Base-by-base conservation (phyloP, 495 filamentous ascomycete genomes). In the Penicillium paxilli region DNA sequence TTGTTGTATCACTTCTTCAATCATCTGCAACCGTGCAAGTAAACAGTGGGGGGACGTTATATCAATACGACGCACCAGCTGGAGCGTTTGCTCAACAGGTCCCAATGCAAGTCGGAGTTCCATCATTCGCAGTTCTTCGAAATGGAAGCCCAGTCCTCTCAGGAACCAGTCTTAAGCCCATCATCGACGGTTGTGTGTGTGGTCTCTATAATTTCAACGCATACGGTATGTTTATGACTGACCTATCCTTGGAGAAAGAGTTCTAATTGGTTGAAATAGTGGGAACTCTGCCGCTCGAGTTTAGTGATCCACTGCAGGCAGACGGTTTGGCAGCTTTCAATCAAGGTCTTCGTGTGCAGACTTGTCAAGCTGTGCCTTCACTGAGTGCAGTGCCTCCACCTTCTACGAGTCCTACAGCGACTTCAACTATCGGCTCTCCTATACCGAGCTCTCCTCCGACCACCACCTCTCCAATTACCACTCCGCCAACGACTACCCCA, bases 201-300 rank as follows among this genome's bases (percentile, higher is more conserved):
- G 63, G 60, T 10, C 25, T 66, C 11, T 85, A 83, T 61, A 86
- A 85, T 56, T 84, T 76, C 67, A 86, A 86, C 53, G 77, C 80
- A 16, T 86, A 79, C 53, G 76, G 67, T 59, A 61, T 52, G 65
- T 46, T 32, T 0, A 25, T 21, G 4, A 14, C 26, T 7, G 30
- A 25, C 23, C 20, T 2, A 21, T 26, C 5, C 22, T 2, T 35
- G 30, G 10, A 1, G 25, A 16, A 16, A 17, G 5, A 4, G 3
- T 11, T 25, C 44, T 49, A 17, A 33, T 35, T 10, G 16, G 0
- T 10, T 1, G 4, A 49, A 0, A 21, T 4, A 73, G 70, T 72
- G 22, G 80, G 80, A 32, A 73, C 60, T 7, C 68, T 83, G 1
- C 80, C 80, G 3, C 62, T 70, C 2, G 70, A 69, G 4, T 47